Evolutionary conservation across 148 eudicot species (phyloP).

Genomic region (Diospyros lotus): DNA sequence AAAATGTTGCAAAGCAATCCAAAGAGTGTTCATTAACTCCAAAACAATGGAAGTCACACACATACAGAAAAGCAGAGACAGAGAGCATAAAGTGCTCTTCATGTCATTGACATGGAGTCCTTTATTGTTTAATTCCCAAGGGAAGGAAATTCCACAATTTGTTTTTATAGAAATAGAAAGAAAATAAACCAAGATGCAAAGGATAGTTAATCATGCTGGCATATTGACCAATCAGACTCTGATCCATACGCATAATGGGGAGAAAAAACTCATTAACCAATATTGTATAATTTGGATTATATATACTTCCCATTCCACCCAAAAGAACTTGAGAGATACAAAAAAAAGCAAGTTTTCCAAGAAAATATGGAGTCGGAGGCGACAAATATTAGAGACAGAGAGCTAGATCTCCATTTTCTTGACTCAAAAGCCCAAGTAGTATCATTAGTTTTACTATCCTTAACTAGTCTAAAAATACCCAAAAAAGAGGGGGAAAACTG

Average conservation of each 20-base stretch:
- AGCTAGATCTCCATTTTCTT: slow-evolving; percentile 14
- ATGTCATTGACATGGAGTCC: background rate
- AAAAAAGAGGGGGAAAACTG: background rate
- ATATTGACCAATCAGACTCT: background rate
- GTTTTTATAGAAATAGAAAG: too few species aligned
- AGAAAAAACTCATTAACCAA: background rate
- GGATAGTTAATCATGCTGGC: background rate
- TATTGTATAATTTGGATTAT: background rate
- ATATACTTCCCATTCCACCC: slow-evolving; percentile 4
- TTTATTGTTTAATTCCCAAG: too few species aligned
- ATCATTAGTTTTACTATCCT: background rate
- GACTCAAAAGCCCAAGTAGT: slow-evolving; percentile 1
- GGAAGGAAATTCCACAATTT: too few species aligned
- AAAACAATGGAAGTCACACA: background rate
- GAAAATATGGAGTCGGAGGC: background rate
- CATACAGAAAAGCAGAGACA: background rate
- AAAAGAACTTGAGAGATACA: background rate
- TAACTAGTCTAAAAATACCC: background rate
- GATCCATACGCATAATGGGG: background rate
- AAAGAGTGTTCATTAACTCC: background rate
- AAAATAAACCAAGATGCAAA: too few species aligned
- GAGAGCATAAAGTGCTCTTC: background rate
- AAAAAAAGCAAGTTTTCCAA: background rate
- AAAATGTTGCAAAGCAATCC: background rate
- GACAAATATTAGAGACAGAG: background rate